phyloP scores from a whole-genome alignment of 2,329 filamentous ascomycete genomes.

The Aspergillus pseudonomiae region DNA sequence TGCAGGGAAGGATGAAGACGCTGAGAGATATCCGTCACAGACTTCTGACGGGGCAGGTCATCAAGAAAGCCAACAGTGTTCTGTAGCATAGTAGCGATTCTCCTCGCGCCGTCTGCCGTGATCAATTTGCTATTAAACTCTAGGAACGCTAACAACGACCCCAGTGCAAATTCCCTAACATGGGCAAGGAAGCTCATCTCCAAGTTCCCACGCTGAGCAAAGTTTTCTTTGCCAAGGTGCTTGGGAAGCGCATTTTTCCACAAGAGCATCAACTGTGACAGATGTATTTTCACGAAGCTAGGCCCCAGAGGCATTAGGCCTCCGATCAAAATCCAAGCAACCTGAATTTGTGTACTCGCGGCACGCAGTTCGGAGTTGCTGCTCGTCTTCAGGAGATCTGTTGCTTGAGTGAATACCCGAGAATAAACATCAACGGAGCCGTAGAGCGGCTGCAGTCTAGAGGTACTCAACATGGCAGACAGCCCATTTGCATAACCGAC shows the following conservation, averaged over 20 bases:
- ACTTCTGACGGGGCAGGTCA: constrained; percentile 79
- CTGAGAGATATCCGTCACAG: constrained; percentile 82
- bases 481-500: constrained; percentile 90
- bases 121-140: constrained; percentile 90
- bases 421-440: constrained; percentile 96
- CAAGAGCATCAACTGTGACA: constrained; percentile 86
- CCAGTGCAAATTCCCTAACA: constrained; percentile 90
- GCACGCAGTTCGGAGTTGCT: constrained; percentile 86
- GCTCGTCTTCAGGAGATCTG: constrained; percentile 87
- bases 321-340: constrained; percentile 96
- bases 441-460: constrained; percentile 83
- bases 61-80: constrained; percentile 91
- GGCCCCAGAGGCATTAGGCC: constrained; percentile 95
- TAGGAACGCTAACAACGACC: constrained; percentile 87
- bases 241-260: constrained; percentile 98
- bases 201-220: constrained; percentile 76
- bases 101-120: constrained; percentile 90
- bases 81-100: constrained; percentile 91
- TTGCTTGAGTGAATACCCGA: constrained; percentile 86
- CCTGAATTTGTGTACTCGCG: constrained; percentile 92
- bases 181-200: constrained; percentile 93
- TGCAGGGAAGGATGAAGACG: constrained; percentile 83
- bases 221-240: constrained; percentile 89
- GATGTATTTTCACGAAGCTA: constrained; percentile 98
- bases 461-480: constrained; percentile 87